Evolutionary conservation across 1,284 basidiomycete species (phyloP), one percentile per base, ranked within the genome.

Genomic region (Tylopilus sp.): DNA sequence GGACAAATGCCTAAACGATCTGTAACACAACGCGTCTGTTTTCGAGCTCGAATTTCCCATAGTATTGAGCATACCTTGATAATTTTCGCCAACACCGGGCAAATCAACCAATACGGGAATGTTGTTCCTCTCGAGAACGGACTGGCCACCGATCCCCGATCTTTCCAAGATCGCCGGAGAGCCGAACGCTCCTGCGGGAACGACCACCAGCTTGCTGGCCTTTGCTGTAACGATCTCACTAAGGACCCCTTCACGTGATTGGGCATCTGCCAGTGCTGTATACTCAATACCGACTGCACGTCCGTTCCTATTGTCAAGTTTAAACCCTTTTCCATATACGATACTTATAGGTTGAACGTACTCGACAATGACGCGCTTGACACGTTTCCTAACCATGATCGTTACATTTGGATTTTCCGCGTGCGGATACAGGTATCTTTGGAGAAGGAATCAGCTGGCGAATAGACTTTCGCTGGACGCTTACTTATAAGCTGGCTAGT

Each of bases 271-370:
- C 7, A n/a, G n/a, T n/a, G n/a, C n/a, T n/a, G 73, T 57, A 54
- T 80, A 82, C 60, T 82, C 78, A 9, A 85, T 73, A 0, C 82
- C 82, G 3, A 75, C 71, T 3, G 81, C 82, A 17, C 71, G 73
- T 28, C 68, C 71, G 21, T 69, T 70, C 52, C 81, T 83, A 52
- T 42, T 4, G 4, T 15, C 15, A 1, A 0, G 3, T 12, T 42
- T 7, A 48, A 40, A 26, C 7, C 17, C 12, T 34, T 29, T 4
- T 34, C 8, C 15, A 24, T 44, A 28, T 8, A n/a, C n/a, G n/a
- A 15, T 1, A 7, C 3, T 28, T 3, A 30, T 8, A 14, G 8
- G 14, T 8, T 2, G 0, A 7, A 46, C 48, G 4, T 52, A 80
- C 78, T 81, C 71, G 48, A 81, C 71, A n/a, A 80, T 56, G 31